Conservation (phyloP, 202 grass and related monocot species). For the Panicum hallii region DNA sequence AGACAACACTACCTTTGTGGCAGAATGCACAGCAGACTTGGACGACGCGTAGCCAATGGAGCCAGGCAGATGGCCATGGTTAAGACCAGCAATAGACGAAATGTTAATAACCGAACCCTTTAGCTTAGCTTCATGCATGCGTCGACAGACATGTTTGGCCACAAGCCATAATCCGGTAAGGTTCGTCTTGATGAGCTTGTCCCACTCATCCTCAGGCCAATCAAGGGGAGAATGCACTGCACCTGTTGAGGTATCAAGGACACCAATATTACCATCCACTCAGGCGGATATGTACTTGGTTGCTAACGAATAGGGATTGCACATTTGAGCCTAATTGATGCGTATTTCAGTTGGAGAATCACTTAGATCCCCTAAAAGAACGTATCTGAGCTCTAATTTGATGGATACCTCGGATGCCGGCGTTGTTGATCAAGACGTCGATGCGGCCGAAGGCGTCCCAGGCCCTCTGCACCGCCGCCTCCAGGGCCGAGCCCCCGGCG, state of each 20-base stretch:
- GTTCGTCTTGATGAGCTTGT: constrained; percentile 74
- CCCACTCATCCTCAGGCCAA: constrained; percentile 87
- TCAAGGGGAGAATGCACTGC: constrained; percentile 72
- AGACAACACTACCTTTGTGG: constrained; percentile 60
- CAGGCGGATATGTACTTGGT: not conserved
- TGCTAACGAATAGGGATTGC: not conserved
- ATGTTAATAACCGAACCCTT: constrained; percentile 84
- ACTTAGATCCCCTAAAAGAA: not conserved
- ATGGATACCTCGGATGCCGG: constrained; percentile 72
- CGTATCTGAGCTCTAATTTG: not conserved
- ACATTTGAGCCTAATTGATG: not conserved
- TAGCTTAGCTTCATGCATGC: constrained; percentile 68
- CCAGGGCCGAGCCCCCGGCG: constrained; percentile 46
- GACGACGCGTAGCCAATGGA: constrained; percentile 66
- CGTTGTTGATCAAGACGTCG: constrained; percentile 86
- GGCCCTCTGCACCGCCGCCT: constrained; percentile 51
- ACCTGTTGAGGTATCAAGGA: constrained; percentile 48
- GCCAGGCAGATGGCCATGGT: constrained; percentile 73
- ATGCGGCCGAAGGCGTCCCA: constrained; percentile 54
- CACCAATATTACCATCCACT: constrained; percentile 22
- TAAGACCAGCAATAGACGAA: constrained; percentile 70
- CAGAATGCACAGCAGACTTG: constrained; percentile 72
- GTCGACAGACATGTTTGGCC: constrained; percentile 73
- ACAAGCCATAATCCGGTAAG: constrained; percentile 82
- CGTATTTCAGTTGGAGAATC: not conserved